Evolutionary conservation across 2,329 filamentous ascomycete species (phyloP).

Genomic region (Ilyonectria mors-panacis): DNA sequence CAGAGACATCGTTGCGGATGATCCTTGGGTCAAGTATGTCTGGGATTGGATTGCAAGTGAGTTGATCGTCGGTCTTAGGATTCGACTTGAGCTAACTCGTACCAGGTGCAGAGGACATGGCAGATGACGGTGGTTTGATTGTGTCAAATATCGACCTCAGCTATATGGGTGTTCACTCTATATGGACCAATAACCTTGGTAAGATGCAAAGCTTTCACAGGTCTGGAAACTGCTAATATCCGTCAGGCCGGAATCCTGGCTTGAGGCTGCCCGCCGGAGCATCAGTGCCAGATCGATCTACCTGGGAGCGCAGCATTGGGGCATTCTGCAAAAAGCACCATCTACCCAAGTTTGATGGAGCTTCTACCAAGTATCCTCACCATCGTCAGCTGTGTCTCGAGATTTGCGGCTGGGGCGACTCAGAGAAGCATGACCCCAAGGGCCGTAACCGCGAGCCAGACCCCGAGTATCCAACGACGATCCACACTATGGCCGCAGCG

Average conservation of each 20-base stretch:
- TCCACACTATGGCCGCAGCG: constrained; percentile 82
- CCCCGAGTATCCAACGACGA: constrained; percentile 66
- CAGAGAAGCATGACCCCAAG: constrained; percentile 60
- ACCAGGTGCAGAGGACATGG: constrained; percentile 73
- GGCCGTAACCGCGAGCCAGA: constrained; percentile 60
- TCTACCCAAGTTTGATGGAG: constrained; percentile 75
- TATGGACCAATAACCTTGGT: constrained; percentile 82
- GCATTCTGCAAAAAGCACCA: constrained; percentile 74
- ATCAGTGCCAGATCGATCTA: constrained; percentile 61
- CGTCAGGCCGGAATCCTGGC: constrained; percentile 63
- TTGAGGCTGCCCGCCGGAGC: constrained; percentile 64
- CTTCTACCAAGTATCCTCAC: constrained; percentile 74
- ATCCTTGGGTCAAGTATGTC: constrained; percentile 82
- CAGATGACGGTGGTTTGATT: constrained; percentile 79
- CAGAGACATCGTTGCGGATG: constrained; percentile 76
- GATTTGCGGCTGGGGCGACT: constrained; percentile 81
- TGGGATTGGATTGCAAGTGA: constrained; percentile 82
- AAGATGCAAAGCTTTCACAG: constrained; percentile 40
- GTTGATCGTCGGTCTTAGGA: constrained; percentile 43
- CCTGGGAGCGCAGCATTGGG: constrained; percentile 75
- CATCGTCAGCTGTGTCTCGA: constrained; percentile 83
- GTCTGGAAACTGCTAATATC: constrained; percentile 19
- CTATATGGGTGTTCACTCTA: constrained; percentile 80
- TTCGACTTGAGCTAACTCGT: constrained; percentile 35
- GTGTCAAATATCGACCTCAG: constrained; percentile 78